phyloP scores from a whole-genome alignment of 345 rosid genomes.

The Linum tenue region DNA sequence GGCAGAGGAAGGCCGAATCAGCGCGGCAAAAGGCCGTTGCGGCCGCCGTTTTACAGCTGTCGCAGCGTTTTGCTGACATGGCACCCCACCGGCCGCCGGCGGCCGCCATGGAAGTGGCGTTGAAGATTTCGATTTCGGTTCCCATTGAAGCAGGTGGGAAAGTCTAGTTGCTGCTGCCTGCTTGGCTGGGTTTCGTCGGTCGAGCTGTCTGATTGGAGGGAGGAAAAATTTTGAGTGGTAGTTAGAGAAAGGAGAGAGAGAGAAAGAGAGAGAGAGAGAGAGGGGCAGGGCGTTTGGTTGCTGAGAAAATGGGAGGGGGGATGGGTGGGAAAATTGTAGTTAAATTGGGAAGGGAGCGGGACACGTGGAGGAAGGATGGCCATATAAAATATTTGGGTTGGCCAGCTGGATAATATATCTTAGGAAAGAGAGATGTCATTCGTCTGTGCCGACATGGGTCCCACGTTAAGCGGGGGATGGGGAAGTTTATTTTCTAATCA shows the following conservation, averaged over 20 bases:
- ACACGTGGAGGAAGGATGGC: neutral
- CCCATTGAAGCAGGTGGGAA: constrained; percentile 7
- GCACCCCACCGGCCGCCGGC: constrained; percentile 15
- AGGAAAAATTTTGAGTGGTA: neutral
- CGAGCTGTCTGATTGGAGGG: neutral
- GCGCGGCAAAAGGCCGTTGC: constrained; percentile 29
- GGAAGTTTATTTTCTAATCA: neutral
- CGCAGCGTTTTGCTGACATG: constrained; percentile 24
- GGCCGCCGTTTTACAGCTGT: constrained; percentile 26
- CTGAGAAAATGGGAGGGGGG: neutral
- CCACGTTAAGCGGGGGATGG: neutral
- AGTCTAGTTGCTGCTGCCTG: too few relatives aligned
- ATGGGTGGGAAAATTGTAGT: neutral
- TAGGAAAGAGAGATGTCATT: neutral
- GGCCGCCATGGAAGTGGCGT: constrained; percentile 7
- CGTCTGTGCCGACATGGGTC: constrained; percentile 9
- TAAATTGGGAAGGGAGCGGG: neutral
- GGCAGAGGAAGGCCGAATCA: constrained; percentile 32
- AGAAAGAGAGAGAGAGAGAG: neutral
- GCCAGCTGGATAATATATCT: neutral
- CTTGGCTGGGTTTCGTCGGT: neutral
- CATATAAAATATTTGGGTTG: neutral
- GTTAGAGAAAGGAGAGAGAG: neutral
- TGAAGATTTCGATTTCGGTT: constrained; percentile 8
- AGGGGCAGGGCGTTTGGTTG: neutral